Conservation (phyloP, 495 filamentous ascomycete species). For the Penicillium robsamsonii region DNA sequence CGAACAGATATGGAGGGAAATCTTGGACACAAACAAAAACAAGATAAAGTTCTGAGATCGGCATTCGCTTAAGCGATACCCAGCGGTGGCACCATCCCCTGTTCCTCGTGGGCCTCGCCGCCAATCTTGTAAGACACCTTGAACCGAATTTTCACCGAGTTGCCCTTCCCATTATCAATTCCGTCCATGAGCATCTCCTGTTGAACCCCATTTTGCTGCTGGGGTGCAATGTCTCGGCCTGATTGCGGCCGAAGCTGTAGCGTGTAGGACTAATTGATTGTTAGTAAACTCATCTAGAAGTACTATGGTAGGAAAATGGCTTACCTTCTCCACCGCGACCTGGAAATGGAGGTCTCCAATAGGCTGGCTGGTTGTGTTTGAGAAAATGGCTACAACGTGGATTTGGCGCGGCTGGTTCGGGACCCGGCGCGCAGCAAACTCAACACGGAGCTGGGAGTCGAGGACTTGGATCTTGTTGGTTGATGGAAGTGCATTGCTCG, state of each 20-base stretch:
- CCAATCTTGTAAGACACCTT: conserved; percentile 76
- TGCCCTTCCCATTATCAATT: conserved; percentile 66
- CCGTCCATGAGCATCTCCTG: conserved; percentile 80
- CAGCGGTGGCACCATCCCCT: conserved; percentile 84
- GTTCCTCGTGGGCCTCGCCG: conserved; percentile 66
- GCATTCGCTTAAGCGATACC: conserved; percentile 56
- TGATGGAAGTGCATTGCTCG: conserved; percentile 49
- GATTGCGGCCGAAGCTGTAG: conserved; percentile 82
- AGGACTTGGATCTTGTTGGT: conserved; percentile 61
- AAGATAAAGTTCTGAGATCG: background rate
- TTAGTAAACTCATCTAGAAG: background rate
- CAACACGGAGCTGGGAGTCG: conserved; percentile 52
- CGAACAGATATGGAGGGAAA: background rate
- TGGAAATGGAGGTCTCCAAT: conserved; percentile 85
- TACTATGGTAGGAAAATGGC: conserved; percentile 12
- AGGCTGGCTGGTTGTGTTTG: conserved; percentile 67
- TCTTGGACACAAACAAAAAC: background rate
- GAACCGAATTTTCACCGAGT: conserved; percentile 82
- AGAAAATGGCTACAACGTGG: conserved; percentile 64
- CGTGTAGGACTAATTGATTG: conserved; percentile 56
- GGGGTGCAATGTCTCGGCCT: conserved; percentile 67
- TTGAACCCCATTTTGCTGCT: conserved; percentile 73
- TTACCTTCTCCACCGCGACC: conserved; percentile 88
- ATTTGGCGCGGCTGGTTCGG: conserved; percentile 46
- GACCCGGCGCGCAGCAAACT: conserved; percentile 49